phyloP scores from a whole-genome alignment of 2,329 filamentous ascomycete species.

The Aspergillus nomiae region DNA sequence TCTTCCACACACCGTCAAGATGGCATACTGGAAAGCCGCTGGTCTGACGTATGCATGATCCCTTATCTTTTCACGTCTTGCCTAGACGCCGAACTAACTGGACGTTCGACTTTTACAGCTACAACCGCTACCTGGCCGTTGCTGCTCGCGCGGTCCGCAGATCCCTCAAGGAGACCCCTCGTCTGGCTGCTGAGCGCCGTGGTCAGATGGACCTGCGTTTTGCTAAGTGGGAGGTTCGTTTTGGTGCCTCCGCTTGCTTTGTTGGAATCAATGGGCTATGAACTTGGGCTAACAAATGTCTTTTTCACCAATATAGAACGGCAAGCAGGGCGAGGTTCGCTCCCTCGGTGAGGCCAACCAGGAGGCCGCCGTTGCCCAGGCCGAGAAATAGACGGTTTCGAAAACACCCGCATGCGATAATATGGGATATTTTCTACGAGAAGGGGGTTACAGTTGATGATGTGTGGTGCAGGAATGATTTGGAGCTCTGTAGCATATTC shows the following conservation, averaged over 20 bases:
- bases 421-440: conserved; percentile 22
- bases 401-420: conserved; percentile 21
- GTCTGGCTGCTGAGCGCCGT: conserved; percentile 83
- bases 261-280: conserved; percentile 9
- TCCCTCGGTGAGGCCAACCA: conserved; percentile 63
- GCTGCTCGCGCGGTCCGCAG: conserved; percentile 93
- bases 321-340: conserved; percentile 89
- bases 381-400: conserved; percentile 43
- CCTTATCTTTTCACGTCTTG: not conserved
- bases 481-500: conserved; percentile 43
- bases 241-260: conserved; percentile 13
- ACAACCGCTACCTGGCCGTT: conserved; percentile 99
- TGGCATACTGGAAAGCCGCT: conserved; percentile 98
- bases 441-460: conserved; percentile 23
- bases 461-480: conserved; percentile 26
- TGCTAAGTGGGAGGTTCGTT: conserved; percentile 91
- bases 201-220: conserved; percentile 88
- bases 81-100: not conserved
- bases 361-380: conserved; percentile 47
- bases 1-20: conserved; percentile 58
- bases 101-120: conserved; percentile 60
- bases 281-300: conserved; percentile 32
- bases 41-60: conserved; percentile 77
- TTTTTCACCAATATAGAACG: conserved; percentile 65
- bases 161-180: conserved; percentile 93